phyloP scores from a whole-genome alignment of 78 protist species.

The Emiliania huxleyi region DNA sequence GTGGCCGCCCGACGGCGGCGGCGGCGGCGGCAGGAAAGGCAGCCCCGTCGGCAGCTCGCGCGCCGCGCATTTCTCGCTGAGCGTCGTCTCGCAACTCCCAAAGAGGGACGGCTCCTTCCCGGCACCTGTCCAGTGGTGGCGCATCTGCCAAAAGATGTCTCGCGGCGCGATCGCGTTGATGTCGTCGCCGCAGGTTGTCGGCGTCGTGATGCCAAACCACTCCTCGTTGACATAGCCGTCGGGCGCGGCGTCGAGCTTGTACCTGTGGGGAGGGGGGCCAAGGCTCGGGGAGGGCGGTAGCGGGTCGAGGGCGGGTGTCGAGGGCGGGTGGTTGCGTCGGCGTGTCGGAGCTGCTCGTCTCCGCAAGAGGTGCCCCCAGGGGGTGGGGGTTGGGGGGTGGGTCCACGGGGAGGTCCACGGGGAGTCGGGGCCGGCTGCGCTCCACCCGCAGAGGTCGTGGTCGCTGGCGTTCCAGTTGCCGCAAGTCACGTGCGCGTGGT shows the following conservation, averaged over 20 bases:
- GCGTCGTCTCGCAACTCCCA: not conserved
- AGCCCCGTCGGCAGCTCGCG: no score
- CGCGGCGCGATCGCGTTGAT: not conserved
- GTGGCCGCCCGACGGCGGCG: not conserved
- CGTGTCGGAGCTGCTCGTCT: no score
- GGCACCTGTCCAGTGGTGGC: not conserved
- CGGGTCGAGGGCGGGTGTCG: no score
- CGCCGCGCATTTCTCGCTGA: not conserved
- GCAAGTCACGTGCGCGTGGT: slow-evolving; percentile 1
- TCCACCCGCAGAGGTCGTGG: slow-evolving; percentile 18
- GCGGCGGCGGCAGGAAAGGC: not conserved
- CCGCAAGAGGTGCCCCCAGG: no score
- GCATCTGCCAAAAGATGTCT: not conserved
- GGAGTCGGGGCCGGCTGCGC: no score
- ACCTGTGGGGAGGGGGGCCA: no score
- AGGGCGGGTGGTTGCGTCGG: no score
- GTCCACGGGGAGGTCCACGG: no score
- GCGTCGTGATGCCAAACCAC: slow-evolving; percentile 27
- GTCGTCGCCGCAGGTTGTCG: not conserved
- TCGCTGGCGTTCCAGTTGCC: slow-evolving; percentile 5
- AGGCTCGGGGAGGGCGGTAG: no score
- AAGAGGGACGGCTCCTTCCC: not conserved
- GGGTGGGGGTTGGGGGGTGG: no score
- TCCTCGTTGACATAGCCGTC: slow-evolving; percentile 13
- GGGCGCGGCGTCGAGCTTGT: not conserved